Evolutionary conservation across 768 basidiomycete species (phyloP).

Genomic region (Xerocomellus amylosporus): DNA sequence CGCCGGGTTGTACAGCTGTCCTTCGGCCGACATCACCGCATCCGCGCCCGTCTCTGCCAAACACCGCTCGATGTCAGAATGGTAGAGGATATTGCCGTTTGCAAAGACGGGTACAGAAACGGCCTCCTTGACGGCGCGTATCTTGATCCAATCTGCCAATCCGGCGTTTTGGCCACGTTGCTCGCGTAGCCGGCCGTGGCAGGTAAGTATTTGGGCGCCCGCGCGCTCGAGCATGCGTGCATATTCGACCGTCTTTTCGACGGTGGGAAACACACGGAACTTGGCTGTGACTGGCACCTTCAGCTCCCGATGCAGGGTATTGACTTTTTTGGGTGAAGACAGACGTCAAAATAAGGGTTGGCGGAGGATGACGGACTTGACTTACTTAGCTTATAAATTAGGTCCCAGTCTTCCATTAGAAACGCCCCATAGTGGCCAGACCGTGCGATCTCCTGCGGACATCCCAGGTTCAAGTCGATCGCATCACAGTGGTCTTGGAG

Average conservation of each 20-base stretch:
- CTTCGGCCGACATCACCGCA: conserved; percentile 94
- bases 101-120: conserved; percentile 94
- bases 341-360: neutral
- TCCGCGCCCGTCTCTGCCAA: conserved; percentile 83
- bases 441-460: conserved; percentile 93
- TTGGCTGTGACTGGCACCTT: conserved; percentile 95
- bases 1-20: conserved; percentile 89
- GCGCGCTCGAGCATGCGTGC: conserved; percentile 95
- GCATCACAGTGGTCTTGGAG: conserved; percentile 86
- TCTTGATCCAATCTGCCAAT: conserved; percentile 85
- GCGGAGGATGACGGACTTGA: conserved; percentile 6
- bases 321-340: conserved; percentile 50
- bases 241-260: conserved; percentile 89
- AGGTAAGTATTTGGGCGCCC: conserved; percentile 92
- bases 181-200: conserved; percentile 88
- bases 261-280: conserved; percentile 83
- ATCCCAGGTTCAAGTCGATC: conserved; percentile 90
- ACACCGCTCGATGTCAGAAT: conserved; percentile 78
- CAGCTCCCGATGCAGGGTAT: conserved; percentile 78
- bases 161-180: conserved; percentile 88
- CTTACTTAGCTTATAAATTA: conserved; percentile 77
- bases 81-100: conserved; percentile 92
- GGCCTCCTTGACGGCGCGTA: conserved; percentile 85
- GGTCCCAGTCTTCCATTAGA: conserved; percentile 92
- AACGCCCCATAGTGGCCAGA: conserved; percentile 86